Evolutionary conservation across 352 stramenopile species (phyloP).

Genomic region (Phytopythium delawarense): DNA sequence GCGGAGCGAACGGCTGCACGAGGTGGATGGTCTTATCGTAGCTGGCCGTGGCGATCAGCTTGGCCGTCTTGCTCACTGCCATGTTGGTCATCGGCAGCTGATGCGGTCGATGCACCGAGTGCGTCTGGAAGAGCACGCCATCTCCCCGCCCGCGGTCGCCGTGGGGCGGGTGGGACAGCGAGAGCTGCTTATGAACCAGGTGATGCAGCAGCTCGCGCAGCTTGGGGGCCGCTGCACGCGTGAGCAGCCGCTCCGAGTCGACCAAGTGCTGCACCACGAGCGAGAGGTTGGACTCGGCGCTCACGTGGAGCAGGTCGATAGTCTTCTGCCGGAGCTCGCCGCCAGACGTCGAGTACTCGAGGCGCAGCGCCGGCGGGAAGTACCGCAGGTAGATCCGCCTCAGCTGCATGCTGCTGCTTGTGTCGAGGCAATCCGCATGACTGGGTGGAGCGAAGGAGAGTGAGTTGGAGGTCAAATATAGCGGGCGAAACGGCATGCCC

Average conservation of each 20-base stretch:
- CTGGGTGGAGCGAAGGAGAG: no score
- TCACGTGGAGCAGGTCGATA: slow-evolving; percentile 63
- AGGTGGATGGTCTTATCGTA: slow-evolving; percentile 77
- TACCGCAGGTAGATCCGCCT: slow-evolving; percentile 65
- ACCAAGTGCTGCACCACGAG: slow-evolving; percentile 45
- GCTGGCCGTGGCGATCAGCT: slow-evolving; percentile 55
- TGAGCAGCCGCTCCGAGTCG: slow-evolving; percentile 56
- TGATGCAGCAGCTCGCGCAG: slow-evolving; percentile 59
- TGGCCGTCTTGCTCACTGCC: slow-evolving; percentile 58
- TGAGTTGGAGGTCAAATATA: not conserved
- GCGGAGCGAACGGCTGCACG: slow-evolving; percentile 24
- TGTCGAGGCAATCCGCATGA: not conserved
- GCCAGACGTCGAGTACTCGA: slow-evolving; percentile 52
- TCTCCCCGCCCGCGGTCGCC: not conserved
- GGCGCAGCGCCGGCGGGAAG: slow-evolving; percentile 60
- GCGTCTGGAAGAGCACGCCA: not conserved
- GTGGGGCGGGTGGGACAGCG: slow-evolving; percentile 20
- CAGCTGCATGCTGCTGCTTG: slow-evolving; percentile 47
- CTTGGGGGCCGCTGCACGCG: slow-evolving; percentile 31
- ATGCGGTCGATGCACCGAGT: slow-evolving; percentile 46
- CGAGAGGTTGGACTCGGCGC: slow-evolving; percentile 63
- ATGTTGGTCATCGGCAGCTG: slow-evolving; percentile 71
- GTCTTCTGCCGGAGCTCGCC: slow-evolving; percentile 47
- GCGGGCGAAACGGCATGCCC: not conserved
- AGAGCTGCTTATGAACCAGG: slow-evolving; percentile 67